Conservation (phyloP, 1,284 basidiomycete species). For the Boletus semigastroideus region DNA sequence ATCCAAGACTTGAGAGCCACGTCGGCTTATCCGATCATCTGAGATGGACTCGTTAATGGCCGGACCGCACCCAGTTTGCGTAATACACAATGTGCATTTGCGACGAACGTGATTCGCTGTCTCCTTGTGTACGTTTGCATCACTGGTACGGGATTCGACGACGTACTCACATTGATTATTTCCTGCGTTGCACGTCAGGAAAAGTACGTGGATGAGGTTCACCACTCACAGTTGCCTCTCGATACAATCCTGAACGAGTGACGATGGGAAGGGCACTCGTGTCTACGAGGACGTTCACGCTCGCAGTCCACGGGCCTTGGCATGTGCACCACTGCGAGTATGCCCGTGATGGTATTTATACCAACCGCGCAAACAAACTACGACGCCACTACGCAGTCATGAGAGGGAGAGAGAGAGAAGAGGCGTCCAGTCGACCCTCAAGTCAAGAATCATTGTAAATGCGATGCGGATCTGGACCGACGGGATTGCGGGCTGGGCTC, state of each 20-base stretch:
- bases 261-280: background rate
- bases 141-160: constrained; percentile 1
- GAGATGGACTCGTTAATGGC: background rate
- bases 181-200: background rate
- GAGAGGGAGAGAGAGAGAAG: background rate
- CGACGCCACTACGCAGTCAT: background rate
- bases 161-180: background rate
- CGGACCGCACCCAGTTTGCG: background rate
- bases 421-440: background rate
- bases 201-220: background rate
- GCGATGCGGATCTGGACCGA: background rate
- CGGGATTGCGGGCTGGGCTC: background rate
- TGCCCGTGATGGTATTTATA: constrained; percentile 5
- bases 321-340: background rate
- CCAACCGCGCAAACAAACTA: background rate
- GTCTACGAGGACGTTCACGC: background rate
- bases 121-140: background rate
- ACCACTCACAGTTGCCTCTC: constrained; percentile 1
- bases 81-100: background rate
- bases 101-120: background rate
- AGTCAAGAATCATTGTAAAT: background rate
- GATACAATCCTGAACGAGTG: background rate
- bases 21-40: background rate
- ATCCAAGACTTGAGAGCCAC: background rate
- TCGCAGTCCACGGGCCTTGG: background rate